phyloP scores from a whole-genome alignment of 2,329 filamentous ascomycete genomes.

The Penicillium italicum region DNA sequence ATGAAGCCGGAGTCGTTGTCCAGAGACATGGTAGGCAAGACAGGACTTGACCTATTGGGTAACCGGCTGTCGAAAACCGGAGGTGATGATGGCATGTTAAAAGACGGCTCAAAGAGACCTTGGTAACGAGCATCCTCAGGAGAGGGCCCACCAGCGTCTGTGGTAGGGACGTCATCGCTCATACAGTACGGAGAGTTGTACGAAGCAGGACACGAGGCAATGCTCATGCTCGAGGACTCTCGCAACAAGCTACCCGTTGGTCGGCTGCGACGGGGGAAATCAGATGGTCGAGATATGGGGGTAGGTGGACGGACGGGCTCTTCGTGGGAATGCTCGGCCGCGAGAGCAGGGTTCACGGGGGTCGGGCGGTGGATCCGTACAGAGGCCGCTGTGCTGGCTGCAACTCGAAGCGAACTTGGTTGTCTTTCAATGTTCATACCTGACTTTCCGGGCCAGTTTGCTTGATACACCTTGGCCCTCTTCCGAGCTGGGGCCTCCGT shows the following conservation, averaged over 20 bases:
- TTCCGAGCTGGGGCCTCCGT: conserved; percentile 64
- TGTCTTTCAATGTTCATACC: conserved; percentile 65
- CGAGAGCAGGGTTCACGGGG: conserved; percentile 40
- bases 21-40: conserved; percentile 58
- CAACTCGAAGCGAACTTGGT: conserved; percentile 78
- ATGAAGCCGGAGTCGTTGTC: conserved; percentile 74
- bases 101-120: conserved; percentile 62
- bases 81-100: conserved; percentile 84
- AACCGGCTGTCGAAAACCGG: conserved; percentile 66
- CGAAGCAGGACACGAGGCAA: conserved; percentile 29
- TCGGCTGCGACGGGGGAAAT: conserved; percentile 31
- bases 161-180: conserved; percentile 34
- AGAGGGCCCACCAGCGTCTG: conserved; percentile 49
- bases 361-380: conserved; percentile 79
- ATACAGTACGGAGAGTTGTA: conserved; percentile 44
- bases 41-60: conserved; percentile 75
- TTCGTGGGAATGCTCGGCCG: conserved; percentile 35
- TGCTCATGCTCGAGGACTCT: conserved; percentile 56
- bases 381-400: conserved; percentile 84
- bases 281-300: conserved; percentile 38
- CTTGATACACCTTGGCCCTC: conserved; percentile 71
- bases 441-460: conserved; percentile 67
- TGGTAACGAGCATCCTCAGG: conserved; percentile 51
- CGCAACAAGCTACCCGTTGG: conserved; percentile 55
- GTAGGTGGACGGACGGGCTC: conserved; percentile 48